Base-by-base conservation (phyloP, 2,329 filamentous ascomycete genomes). In the Herpotrichia juniperi region DNA sequence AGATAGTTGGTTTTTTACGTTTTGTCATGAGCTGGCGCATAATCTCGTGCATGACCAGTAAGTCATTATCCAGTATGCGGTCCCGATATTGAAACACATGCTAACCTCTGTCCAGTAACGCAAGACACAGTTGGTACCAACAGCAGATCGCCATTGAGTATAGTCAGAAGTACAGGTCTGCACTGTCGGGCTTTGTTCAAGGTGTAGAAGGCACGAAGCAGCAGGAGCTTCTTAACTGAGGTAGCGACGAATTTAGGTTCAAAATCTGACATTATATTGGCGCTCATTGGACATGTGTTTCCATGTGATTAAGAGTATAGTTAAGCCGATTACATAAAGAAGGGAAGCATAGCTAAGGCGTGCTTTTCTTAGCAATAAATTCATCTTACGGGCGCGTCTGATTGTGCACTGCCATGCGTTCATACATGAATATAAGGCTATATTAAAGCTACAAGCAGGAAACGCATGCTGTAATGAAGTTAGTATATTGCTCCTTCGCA, bases 1-100 rank as follows among this genome's bases (percentile, higher is more conserved):
- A 3, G 89, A 94, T 54, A 90, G 90, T 2, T 97, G 93, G 93
- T 97, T 89, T 85, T 89, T 96, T 58, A 92, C 94, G n/a, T 73
- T 97, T 55, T 96, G 92, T 56, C 94, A 99, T 71, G 96, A 99
- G 76, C 77, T 99, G 72, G 93, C 94, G 51, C 94, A 99, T 76
- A 99, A 99, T 71, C 77, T 99, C 48, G 91, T 96, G 8, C 76
- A 78, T 31, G 82, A 86, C 57, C 93, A 97, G 37, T 40, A 40
- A 40, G 37, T 40, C 3, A 11, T 16, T 7, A 3, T 40, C 37
- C 7, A 9, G 11, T 14, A 19, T 24, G 21, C n/a, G n/a, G n/a
- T 25, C 7, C 7, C n/a, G 3, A 12, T 19, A 19, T 37, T 5
- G 3, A 19, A 25, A 40, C 25, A 14, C 19, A 21, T 19, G 34